Evolutionary conservation across 306 rosid species (phyloP).

Genomic region (Quercus gilva): DNA sequence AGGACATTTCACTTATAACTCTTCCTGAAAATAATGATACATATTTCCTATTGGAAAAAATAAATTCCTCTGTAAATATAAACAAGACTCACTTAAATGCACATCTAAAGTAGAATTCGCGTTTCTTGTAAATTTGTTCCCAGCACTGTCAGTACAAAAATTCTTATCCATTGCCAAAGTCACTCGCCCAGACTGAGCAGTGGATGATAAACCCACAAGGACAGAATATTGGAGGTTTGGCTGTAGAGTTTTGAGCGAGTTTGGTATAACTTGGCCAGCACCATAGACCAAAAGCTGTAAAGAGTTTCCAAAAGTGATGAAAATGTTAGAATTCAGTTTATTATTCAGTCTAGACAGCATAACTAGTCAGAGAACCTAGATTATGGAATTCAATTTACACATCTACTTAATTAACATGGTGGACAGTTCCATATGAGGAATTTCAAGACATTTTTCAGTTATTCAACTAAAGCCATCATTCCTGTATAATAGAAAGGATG

Average conservation of each 20-base stretch:
- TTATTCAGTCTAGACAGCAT: background rate
- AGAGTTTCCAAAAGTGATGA: conserved; percentile 3
- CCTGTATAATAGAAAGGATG: background rate
- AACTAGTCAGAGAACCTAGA: background rate
- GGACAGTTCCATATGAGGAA: background rate
- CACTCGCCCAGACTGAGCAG: conserved; percentile 57
- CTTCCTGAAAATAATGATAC: too few relatives aligned
- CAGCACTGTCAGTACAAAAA: conserved; percentile 68
- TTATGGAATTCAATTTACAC: background rate
- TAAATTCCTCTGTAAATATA: too few relatives aligned
- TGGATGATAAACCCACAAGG: conserved; percentile 52
- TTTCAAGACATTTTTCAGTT: background rate
- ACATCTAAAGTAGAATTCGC: too few relatives aligned
- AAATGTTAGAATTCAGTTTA: conserved; percentile 17
- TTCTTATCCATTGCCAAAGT: conserved; percentile 75
- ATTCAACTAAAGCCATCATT: background rate
- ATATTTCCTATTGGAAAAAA: too few relatives aligned
- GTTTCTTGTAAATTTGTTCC: too few relatives aligned
- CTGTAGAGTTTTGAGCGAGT: conserved; percentile 59
- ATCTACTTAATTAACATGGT: background rate
- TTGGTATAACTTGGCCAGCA: conserved; percentile 79
- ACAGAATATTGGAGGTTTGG: conserved; percentile 69
- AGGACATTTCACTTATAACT: too few relatives aligned
- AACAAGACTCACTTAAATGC: too few relatives aligned
- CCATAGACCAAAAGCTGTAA: conserved; percentile 89